Evolutionary conservation across 768 basidiomycete genomes (phyloP), one percentile per base, ranked within the genome.

Genomic region (Suillus plorans): DNA sequence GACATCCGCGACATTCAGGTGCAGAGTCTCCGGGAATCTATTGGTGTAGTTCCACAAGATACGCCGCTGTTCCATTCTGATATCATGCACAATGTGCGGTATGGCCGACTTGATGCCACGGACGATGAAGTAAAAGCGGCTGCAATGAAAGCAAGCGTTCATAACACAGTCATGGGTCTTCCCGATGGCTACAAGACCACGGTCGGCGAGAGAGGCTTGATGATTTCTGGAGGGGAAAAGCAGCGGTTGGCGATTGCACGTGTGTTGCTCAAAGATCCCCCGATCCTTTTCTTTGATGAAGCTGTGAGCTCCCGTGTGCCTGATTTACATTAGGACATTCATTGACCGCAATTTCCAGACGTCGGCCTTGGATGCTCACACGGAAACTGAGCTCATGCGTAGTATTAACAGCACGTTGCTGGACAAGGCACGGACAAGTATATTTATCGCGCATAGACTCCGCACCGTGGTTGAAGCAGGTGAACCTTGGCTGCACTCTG

Each of bases 181-280:
- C 95, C 96, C 0, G 92, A 95, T 6, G 89, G 89, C 63, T 99
- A 97, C 75, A 71, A 78, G 47, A 99, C 97, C 2, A 90, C 90
- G 71, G 97, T 99, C 28, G 97, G 97, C 1, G 97, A 99, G 78
- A 80, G 97, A 47, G 97, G 97, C 5, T 75, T 98, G 73, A 99
- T 99, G 97, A 94, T 99, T 57, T 96, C 94, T 44, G 97, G 97
- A 0, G 97, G 97, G 1, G 97, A 99, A 84, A 99, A 99, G 78
- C 97, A 99, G 81, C 79, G 97, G 60, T 77, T 99, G 69, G 97
- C 97, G 3, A 93, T 99, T 20, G 97, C 97, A 28, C 81, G 97
- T 31, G 89, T 96, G 41, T 77, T 99, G 70, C 77, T 99, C 58
- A 98, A 99, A 79, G 91, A 99, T 75, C 96, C 97, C 0, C 90